Conservation (phyloP, 83 land plant species). For the Thuja plicata region DNA sequence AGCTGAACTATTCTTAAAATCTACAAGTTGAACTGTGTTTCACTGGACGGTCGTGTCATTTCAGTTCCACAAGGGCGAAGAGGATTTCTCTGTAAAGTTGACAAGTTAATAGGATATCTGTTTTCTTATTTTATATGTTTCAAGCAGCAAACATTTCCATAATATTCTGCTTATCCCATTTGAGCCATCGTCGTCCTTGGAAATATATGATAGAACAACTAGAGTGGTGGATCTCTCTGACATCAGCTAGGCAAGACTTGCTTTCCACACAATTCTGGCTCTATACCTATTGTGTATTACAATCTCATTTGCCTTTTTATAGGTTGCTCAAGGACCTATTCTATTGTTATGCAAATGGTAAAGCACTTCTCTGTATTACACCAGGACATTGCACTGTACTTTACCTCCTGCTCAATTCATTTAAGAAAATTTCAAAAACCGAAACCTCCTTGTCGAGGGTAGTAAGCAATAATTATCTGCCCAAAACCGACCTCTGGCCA, state of each 20-base stretch:
- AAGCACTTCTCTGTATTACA: neutral
- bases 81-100: neutral
- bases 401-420: neutral
- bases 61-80: neutral
- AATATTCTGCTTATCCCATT: neutral
- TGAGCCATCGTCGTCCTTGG: neutral
- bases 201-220: neutral
- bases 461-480: neutral
- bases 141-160: neutral
- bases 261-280: neutral
- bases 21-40: neutral
- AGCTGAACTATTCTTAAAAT: neutral
- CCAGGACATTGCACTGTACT: neutral
- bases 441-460: neutral
- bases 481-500: neutral
- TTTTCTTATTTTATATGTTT: neutral
- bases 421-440: too few species aligned
- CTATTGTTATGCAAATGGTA: neutral
- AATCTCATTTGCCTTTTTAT: neutral
- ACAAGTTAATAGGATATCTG: neutral
- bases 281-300: neutral
- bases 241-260: neutral
- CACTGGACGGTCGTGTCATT: neutral
- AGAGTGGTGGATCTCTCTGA: neutral
- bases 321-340: neutral